phyloP scores from a whole-genome alignment of 140 eudicot species.

The Cichorium intybus region DNA sequence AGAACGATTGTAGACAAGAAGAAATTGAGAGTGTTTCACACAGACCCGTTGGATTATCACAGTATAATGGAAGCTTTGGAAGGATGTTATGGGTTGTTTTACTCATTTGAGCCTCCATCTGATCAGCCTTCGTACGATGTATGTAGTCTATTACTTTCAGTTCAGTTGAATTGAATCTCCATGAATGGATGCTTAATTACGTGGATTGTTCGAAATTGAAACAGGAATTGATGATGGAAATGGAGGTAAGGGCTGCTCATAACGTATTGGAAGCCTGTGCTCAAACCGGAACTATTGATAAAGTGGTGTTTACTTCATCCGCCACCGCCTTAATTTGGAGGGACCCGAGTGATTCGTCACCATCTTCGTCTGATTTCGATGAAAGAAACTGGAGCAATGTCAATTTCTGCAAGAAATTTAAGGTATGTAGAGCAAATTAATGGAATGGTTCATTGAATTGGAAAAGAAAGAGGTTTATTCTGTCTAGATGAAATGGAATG shows the following conservation, averaged over 20 bases:
- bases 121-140: constrained; percentile 69
- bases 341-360: constrained; percentile 34
- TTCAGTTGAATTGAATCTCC: neutral
- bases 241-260: constrained; percentile 88
- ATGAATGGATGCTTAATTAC: neutral
- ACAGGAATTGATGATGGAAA: constrained; percentile 74
- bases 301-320: constrained; percentile 76
- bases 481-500: no score
- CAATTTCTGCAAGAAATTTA: constrained; percentile 69
- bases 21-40: constrained; percentile 47
- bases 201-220: neutral
- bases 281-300: constrained; percentile 68
- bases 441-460: no score
- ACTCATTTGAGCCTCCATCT: constrained; percentile 76
- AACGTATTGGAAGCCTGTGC: constrained; percentile 96
- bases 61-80: constrained; percentile 72
- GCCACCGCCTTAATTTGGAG: constrained; percentile 68
- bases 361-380: constrained; percentile 46
- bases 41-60: constrained; percentile 84
- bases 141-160: constrained; percentile 1
- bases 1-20: constrained; percentile 13
- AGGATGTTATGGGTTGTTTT: constrained; percentile 83
- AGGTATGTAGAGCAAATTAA: constrained; percentile 39
- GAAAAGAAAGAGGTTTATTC: no score
- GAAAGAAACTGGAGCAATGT: constrained; percentile 79